Base-by-base conservation (phyloP, 179 eudicot genomes). In the Beta corolliflora region DNA sequence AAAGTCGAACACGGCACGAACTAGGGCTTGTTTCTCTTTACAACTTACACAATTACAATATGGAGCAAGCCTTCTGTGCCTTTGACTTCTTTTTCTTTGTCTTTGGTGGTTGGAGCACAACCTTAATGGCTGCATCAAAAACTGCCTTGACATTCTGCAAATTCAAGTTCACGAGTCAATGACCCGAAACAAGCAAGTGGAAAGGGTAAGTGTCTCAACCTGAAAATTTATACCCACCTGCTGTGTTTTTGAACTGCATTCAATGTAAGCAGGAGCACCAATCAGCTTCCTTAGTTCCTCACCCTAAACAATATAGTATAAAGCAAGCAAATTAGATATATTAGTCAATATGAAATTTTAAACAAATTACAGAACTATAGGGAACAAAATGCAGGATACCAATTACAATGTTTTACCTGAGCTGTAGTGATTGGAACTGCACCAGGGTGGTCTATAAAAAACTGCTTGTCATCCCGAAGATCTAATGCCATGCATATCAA, bases 171-270 rank as follows among this genome's bases (percentile, higher is more conserved):
- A 73, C 0, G 18, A 23, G 52, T 50, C 50, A 64, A 61, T 25
- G 48, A 66, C 74, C 29, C 7, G 15, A 21, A 36, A 54, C 52
- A 69, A 60, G 14, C 23, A 41, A 13, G 10, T 7, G 11, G 23
- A 41, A 71, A 52, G 21, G 18, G 41, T 59, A 15, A 21, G 31
- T 69, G 77, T 19, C 50, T 67, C 36, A 59, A 21, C 23, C 41
- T n/a, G 69, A 29, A 13, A 52, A 23, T 5, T 5, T 36, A 67
- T 23, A 68, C 85, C 46, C 82, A 90, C 98, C 97, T 87, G 87
- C 87, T 94, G 98, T 85, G 97, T 89, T 92, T 94, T 94, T 71
- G 98, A 91, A 88, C 98, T 94, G 85, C 98, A 94, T 81, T 94
- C 98, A 11, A 94, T 87, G 88, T 92, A 94, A 71, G 93, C 84